Conservation (phyloP, 768 basidiomycete species). For the Hydnomerulius pinastri region DNA sequence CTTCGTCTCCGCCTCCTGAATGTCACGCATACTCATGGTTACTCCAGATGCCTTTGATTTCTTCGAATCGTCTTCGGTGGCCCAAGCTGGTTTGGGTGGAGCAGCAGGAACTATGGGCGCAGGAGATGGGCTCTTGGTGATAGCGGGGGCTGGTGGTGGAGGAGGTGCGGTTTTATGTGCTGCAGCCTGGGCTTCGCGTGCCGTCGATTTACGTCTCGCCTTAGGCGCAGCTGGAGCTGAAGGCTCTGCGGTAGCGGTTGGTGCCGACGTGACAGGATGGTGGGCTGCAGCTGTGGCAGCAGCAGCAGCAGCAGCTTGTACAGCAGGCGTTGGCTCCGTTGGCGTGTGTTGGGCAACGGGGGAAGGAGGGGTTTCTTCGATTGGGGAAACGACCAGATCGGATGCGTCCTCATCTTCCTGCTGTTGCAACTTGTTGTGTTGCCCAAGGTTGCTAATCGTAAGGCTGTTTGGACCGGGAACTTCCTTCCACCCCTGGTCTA, state of each 20-base stretch:
- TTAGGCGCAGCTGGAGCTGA: conserved; percentile 25
- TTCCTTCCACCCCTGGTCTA: conserved; percentile 50
- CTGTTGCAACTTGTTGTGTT: conserved; percentile 57
- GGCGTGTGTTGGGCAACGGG: conserved; percentile 14
- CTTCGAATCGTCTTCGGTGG: conserved; percentile 67
- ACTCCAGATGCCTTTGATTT: conserved; percentile 46
- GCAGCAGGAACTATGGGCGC: conserved; percentile 18
- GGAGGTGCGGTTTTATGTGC: conserved; percentile 17
- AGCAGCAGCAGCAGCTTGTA: neutral
- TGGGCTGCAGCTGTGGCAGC: neutral
- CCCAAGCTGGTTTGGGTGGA: conserved; percentile 60
- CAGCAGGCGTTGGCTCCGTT: conserved; percentile 14
- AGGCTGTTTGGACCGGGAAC: conserved; percentile 49
- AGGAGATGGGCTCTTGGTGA: conserved; percentile 25
- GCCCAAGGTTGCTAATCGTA: conserved; percentile 58
- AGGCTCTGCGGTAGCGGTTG: conserved; percentile 12
- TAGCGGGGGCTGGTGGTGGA: conserved; percentile 2
- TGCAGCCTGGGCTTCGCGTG: conserved; percentile 26
- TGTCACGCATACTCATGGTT: conserved; percentile 82
- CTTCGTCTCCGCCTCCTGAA: conserved; percentile 91
- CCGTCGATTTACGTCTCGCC: conserved; percentile 28
- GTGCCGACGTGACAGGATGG: conserved; percentile 11
- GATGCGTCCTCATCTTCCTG: conserved; percentile 30
- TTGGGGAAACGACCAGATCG: conserved; percentile 17
- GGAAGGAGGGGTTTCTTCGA: conserved; percentile 18